Base-by-base conservation (phyloP, 202 grass and related monocot genomes). In the Setaria viridis region DNA sequence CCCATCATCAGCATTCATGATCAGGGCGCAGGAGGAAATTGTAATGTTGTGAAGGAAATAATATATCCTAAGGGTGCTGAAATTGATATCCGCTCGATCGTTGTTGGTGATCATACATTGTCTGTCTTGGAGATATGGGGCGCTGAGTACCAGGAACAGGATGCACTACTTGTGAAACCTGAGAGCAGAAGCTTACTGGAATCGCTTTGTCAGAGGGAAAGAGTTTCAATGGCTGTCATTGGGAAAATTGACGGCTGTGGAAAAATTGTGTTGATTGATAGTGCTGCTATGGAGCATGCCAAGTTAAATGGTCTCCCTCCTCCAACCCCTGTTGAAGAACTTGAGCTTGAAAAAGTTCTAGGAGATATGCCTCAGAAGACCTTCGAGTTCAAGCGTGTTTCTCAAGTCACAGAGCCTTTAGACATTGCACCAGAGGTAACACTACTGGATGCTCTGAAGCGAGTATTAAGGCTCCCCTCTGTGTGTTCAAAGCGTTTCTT, bases 1-100 rank as follows among this genome's bases (percentile, higher is more conserved):
- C 96, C 93, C 81, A 94, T 99, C 19, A 89, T 94, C 69, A 95
- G 93, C 77, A 96, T 99, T 86, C 93, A 99, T 88, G 96, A 98
- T 69, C 95, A 98, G 84, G 95, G 95, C 8, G 96, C 93, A n/a
- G 96, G 96, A 56, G 93, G 96, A 66, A 99, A 99, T 51, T 99
- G 93, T 76, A 99, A 96, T 84, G 93, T 99, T 30, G 93, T 99
- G 59, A 99, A 99, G 74, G 97, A 99, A 92, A 99, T 99, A 65
- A 96, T 99, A 42, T 94, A 96, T 74, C 96, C 96, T 30, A 84
- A 93, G 57, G 93, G 96, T 56, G 96, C 91, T 77, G 90, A 96
- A 92, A 99, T 99, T 70, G 93, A 96, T 68, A 89, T 99, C 51
- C 85, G 91, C 11, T 89, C 93, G 72, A 94, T 99, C 53, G 80